Evolutionary conservation across 2,329 filamentous ascomycete species (phyloP).

Genomic region (Pseudomassariella vexata): DNA sequence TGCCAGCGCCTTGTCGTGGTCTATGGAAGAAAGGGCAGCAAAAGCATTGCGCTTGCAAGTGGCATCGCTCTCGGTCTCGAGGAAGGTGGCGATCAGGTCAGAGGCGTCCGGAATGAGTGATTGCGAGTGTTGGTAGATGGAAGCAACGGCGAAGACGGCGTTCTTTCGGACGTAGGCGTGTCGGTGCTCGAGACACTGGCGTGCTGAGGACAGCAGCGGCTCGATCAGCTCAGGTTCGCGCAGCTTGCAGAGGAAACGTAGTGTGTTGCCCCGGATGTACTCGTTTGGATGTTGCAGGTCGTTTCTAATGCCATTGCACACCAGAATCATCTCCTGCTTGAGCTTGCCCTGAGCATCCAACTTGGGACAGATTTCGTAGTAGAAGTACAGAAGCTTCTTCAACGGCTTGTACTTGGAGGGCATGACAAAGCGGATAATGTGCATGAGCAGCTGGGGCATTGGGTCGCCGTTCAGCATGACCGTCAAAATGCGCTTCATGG

Average conservation of each 20-base stretch:
- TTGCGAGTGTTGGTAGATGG: slow-evolving; percentile 87
- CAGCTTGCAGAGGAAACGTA: slow-evolving; percentile 95
- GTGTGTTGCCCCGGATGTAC: slow-evolving; percentile 96
- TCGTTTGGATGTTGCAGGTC: slow-evolving; percentile 97
- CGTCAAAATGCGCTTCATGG: slow-evolving; percentile 92
- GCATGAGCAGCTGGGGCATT: slow-evolving; percentile 94
- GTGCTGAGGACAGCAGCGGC: slow-evolving; percentile 85
- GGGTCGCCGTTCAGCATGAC: slow-evolving; percentile 98
- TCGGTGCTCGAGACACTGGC: slow-evolving; percentile 88
- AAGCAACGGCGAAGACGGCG: slow-evolving; percentile 88
- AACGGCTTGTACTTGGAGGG: slow-evolving; percentile 92
- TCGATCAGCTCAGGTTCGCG: slow-evolving; percentile 94
- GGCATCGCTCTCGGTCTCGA: slow-evolving; percentile 84
- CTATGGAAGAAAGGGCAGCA: slow-evolving; percentile 82
- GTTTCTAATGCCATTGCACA: slow-evolving; percentile 97
- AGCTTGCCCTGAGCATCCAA: slow-evolving; percentile 87
- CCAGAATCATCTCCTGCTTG: slow-evolving; percentile 99
- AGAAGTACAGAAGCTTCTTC: slow-evolving; percentile 98
- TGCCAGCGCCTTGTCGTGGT: slow-evolving; percentile 84
- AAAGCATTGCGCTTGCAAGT: slow-evolving; percentile 99
- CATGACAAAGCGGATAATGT: slow-evolving; percentile 99
- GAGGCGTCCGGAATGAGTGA: slow-evolving; percentile 91
- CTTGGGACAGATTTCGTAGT: slow-evolving; percentile 98
- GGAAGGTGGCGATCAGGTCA: slow-evolving; percentile 83
- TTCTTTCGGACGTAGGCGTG: slow-evolving; percentile 99